Evolutionary conservation across 768 basidiomycete genomes (phyloP), one percentile per base, ranked within the genome.

Genomic region (Mycena capillaripes): DNA sequence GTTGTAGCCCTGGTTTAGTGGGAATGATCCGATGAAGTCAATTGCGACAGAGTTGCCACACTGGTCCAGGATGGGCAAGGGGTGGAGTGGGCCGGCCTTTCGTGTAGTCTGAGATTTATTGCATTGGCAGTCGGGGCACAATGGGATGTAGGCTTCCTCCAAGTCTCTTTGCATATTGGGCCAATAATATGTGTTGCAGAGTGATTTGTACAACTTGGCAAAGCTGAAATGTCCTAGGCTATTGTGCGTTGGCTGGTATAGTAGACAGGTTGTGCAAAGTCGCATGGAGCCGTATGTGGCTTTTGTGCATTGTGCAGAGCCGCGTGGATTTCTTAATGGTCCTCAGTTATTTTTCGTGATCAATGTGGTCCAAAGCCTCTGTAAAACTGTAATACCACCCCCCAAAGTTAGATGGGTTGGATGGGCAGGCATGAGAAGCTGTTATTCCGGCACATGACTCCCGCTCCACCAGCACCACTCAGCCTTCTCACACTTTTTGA

Each of bases 51-150:
- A 76, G 52, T 73, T 60, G 23, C 71, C 59, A 17, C 60, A 59
- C 0, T 29, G 32, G 40, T 79, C 77, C 0, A 76, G 78, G 10
- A 82, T 69, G 0, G 78, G 77, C 0, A 79, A 50, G 0, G 79
- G 79, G 44, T 83, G 82, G 0, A 76, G 63, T 0, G 74, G 76
- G 0, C 82, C 79, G 1, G 78, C 34, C 23, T 76, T 77, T 19
- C 73, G 71, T 2, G 71, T 65, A 0, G 53, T 63, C 0, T 67
- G 30, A 0, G 21, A 52, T 62, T 85, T 85, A 75, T 84, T 80
- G 0, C 78, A 62, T 50, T 82, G 80, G 44, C 84, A 86, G 9
- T 77, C 62, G 11, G 76, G 66, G 77, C 81, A 74, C 1, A 56
- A 56, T 0, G 76, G 76, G 2, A 83, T 75, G 59, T 84, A 83